These are phyloP conservation scores for Pseudoscleropodium purum DNA, from an alignment of 225 moss, liverwort and hornwort genomes.

Conservation along the genomic window DNA sequence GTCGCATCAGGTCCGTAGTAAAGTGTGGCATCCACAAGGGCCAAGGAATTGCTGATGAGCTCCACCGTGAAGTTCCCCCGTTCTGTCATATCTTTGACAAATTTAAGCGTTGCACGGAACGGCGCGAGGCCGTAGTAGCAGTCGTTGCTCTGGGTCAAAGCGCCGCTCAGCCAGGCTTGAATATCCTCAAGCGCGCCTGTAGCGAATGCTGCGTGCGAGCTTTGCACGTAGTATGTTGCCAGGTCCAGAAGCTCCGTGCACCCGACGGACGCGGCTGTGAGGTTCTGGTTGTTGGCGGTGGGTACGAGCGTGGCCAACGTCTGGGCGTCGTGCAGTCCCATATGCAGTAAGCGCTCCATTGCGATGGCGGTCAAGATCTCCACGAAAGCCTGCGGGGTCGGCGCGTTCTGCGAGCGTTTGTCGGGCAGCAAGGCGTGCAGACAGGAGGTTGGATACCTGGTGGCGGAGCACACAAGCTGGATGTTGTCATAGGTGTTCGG, in stretches of 20 bases:
- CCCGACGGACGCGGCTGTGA: conserved; percentile 38
- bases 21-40: conserved; percentile 44
- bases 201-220: conserved; percentile 5
- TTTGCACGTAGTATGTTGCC: conserved; percentile 23
- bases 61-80: conserved; percentile 48
- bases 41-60: conserved; percentile 59
- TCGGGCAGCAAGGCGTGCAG: conserved; percentile 9
- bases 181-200: conserved; percentile 19
- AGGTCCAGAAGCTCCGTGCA: conserved; percentile 53
- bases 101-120: background rate
- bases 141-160: conserved; percentile 51
- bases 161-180: conserved; percentile 68
- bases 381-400: conserved; percentile 20
- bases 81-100: conserved; percentile 22
- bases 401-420: background rate
- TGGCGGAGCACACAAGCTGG: conserved; percentile 37
- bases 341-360: background rate
- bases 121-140: conserved; percentile 50
- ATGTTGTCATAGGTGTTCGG: background rate
- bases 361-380: conserved; percentile 26
- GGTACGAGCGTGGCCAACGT: conserved; percentile 7
- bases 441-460: conserved; percentile 44
- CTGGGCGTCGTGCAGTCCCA: conserved; percentile 1
- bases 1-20: conserved; percentile 21
- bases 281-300: conserved; percentile 3